phyloP scores from a whole-genome alignment of 2,329 filamentous ascomycete species.

The Cladosporium sp. region DNA sequence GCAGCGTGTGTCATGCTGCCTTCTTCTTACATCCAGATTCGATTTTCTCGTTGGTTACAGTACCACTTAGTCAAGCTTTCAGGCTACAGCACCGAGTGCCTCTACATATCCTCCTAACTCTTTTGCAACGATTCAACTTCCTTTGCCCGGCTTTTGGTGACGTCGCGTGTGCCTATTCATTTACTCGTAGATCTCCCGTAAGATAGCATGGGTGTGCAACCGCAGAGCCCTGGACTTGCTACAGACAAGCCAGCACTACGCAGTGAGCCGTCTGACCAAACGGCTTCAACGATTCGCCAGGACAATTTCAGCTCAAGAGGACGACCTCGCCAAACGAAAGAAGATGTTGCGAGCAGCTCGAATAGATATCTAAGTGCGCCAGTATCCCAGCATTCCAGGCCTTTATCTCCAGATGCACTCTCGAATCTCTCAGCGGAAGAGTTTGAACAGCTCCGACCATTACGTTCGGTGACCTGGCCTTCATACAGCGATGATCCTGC shows the following conservation, averaged over 20 bases:
- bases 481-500: slow-evolving; percentile 3
- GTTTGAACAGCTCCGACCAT: slow-evolving; percentile 32
- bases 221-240: neutral
- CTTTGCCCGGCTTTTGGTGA: neutral
- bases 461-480: slow-evolving; percentile 1
- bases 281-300: neutral
- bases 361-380: slow-evolving; percentile 25
- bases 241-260: neutral
- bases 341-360: neutral
- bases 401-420: slow-evolving; percentile 47
- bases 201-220: slow-evolving; percentile 9
- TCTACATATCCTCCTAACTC: neutral
- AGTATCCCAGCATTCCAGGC: slow-evolving; percentile 36
- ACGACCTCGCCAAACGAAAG: neutral
- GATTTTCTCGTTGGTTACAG: neutral
- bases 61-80: neutral
- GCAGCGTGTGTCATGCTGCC: neutral
- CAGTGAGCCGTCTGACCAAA: neutral
- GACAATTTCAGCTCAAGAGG: neutral
- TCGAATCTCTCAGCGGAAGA: slow-evolving; percentile 42
- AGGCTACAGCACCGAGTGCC: neutral
- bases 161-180: neutral
- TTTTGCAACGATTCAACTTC: neutral
- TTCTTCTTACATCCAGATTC: neutral
- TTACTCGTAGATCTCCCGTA: neutral